Percentiles rank a stretch among this genome's conserved stretches.
These are phyloP conservation scores for Cyanidiococcus yangmingshanensis DNA, from an alignment of 23 red algal species.

Conservation along the genomic window DNA sequence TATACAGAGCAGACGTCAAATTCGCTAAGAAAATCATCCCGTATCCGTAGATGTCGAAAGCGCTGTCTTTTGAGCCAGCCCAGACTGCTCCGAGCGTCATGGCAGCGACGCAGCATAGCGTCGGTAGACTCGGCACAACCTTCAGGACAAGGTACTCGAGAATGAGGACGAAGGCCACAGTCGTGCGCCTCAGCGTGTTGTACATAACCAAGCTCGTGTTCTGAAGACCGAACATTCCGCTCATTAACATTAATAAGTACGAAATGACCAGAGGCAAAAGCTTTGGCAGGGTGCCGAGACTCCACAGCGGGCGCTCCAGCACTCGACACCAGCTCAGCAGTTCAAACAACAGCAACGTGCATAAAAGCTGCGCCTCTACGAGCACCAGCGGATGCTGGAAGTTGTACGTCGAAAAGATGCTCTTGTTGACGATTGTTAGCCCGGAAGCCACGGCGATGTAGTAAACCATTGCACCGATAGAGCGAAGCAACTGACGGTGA, in stretches of 20 bases:
- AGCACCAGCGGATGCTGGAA: constrained; percentile 37
- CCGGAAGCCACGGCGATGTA: constrained; percentile 52
- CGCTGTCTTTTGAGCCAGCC: constrained; percentile 41
- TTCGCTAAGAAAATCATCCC: constrained; percentile 48
- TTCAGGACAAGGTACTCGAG: constrained; percentile 39
- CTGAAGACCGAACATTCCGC: constrained; percentile 46
- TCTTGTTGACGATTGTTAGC: constrained; percentile 74
- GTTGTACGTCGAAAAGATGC: constrained; percentile 38
- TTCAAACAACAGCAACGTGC: neutral
- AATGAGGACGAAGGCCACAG: constrained; percentile 52
- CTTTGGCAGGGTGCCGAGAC: neutral
- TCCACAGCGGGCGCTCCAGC: neutral
- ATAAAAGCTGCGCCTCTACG: constrained; percentile 38
- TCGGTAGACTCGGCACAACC: constrained; percentile 19
- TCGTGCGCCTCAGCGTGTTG: constrained; percentile 76
- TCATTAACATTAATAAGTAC: constrained; percentile 52
- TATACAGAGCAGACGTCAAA: constrained; percentile 57
- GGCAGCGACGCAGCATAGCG: constrained; percentile 37
- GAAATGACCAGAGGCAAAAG: constrained; percentile 31
- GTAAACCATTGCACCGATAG: constrained; percentile 36
- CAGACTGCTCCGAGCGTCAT: constrained; percentile 48
- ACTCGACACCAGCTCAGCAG: neutral
- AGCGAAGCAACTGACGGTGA: neutral
- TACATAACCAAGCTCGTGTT: constrained; percentile 69
- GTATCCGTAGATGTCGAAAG: constrained; percentile 44